Percentiles rank a stretch among this genome's conserved stretches.
Conservation (phyloP, 2,329 filamentous ascomycete genomes). For the Hymenoscyphus scutula region DNA sequence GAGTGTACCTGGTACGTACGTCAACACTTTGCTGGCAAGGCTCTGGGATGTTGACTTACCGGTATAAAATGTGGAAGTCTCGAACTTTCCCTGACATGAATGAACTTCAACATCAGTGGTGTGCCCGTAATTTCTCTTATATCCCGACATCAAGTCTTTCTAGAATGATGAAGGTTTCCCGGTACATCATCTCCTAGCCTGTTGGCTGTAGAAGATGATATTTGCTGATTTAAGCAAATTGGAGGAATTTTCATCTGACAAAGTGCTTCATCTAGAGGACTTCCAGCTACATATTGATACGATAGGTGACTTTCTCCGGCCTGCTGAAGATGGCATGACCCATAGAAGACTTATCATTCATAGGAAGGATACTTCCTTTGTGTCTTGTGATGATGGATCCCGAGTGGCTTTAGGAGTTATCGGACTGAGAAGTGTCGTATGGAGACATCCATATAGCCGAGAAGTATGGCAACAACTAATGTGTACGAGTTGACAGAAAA, state of each 20-base stretch:
- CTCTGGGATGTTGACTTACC: neutral
- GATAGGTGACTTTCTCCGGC: neutral
- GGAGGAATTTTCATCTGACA: neutral
- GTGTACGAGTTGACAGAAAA: constrained; percentile 1
- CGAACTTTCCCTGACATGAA: neutral
- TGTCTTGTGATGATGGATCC: constrained; percentile 4
- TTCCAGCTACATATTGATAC: neutral
- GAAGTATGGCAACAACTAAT: neutral
- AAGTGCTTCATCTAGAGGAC: neutral
- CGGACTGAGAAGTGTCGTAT: neutral
- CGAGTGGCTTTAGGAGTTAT: neutral
- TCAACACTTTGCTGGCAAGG: neutral
- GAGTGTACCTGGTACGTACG: too few species aligned
- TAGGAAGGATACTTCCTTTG: neutral
- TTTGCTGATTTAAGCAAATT: neutral
- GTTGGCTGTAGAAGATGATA: neutral
- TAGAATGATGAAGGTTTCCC: neutral
- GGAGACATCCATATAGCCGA: neutral
- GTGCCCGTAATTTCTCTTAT: neutral
- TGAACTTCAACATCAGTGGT: too few species aligned
- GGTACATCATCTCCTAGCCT: neutral
- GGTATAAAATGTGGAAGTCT: neutral
- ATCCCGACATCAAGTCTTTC: neutral
- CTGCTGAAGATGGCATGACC: neutral
- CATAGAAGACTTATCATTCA: neutral